phyloP scores from a whole-genome alignment of 441 rosid species.

The Aquilaria agallochum region DNA sequence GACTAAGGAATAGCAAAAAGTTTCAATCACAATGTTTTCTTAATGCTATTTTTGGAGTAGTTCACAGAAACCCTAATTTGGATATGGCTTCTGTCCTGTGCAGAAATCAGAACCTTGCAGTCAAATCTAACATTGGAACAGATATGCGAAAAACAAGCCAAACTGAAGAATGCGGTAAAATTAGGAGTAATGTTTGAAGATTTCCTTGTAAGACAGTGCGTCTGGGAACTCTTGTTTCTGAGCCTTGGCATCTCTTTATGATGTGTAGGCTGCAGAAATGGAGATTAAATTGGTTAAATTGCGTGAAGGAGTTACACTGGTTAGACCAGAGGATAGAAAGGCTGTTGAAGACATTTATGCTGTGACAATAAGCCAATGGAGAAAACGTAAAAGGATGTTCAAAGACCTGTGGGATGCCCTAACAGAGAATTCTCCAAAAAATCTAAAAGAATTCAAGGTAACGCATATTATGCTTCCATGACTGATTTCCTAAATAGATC shows the following conservation, averaged over 20 bases:
- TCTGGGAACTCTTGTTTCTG: neutral
- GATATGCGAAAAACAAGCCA: slow-evolving; percentile 57
- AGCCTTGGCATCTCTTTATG: slow-evolving; percentile 1
- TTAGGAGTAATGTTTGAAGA: slow-evolving; percentile 2
- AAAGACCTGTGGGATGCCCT: slow-evolving; percentile 89
- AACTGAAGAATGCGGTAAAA: slow-evolving; percentile 49
- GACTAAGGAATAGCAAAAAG: neutral
- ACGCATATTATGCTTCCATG: slow-evolving; percentile 4
- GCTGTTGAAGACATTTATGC: slow-evolving; percentile 53
- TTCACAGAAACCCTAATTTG: too few relatives aligned
- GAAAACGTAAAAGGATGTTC: slow-evolving; percentile 91
- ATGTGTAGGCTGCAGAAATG: slow-evolving; percentile 58
- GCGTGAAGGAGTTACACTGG: slow-evolving; percentile 68
- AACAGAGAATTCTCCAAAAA: slow-evolving; percentile 80
- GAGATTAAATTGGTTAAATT: slow-evolving; percentile 67
- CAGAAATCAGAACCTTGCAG: slow-evolving; percentile 69
- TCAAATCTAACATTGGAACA: slow-evolving; percentile 75
- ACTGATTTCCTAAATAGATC: slow-evolving; percentile 7
- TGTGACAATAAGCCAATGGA: slow-evolving; percentile 72
- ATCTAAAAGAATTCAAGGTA: slow-evolving; percentile 85
- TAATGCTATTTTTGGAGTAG: neutral
- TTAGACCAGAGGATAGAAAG: slow-evolving; percentile 77
- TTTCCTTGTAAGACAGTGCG: neutral
- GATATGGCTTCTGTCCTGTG: slow-evolving; percentile 1
- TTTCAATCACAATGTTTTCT: neutral